phyloP scores from a whole-genome alignment of 108 stramenopile genomes.

The Aurantiochytrium sp. region DNA sequence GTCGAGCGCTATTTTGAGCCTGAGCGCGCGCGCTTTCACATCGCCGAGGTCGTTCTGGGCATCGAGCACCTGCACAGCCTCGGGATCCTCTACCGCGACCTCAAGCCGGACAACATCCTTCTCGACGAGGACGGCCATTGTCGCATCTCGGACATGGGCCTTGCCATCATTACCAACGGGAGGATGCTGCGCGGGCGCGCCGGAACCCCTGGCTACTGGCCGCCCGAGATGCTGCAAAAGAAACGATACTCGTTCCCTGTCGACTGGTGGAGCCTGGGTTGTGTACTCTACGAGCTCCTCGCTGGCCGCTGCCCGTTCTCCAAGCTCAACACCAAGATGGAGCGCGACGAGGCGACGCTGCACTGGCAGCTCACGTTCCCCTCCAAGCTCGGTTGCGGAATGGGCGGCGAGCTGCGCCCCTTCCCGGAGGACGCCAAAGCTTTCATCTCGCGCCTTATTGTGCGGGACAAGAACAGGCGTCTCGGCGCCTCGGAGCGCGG shows the following conservation, averaged over 20 bases:
- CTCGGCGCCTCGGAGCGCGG: not conserved
- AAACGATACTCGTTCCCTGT: not conserved
- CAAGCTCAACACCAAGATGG: slow-evolving; percentile 30
- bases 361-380: not conserved
- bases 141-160: slow-evolving; percentile 54
- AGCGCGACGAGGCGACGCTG: slow-evolving; percentile 22
- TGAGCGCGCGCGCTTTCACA: slow-evolving; percentile 17
- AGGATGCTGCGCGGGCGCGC: slow-evolving; percentile 19
- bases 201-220: slow-evolving; percentile 54
- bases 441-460: not conserved
- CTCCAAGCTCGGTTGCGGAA: not conserved
- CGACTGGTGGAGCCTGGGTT: slow-evolving; percentile 37
- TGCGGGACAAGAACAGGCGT: not conserved
- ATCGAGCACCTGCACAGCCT: slow-evolving; percentile 44
- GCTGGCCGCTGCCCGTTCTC: slow-evolving; percentile 28
- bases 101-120: slow-evolving; percentile 63
- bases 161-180: slow-evolving; percentile 44
- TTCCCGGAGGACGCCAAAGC: slow-evolving; percentile 14
- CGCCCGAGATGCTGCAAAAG: slow-evolving; percentile 54
- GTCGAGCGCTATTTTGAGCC: slow-evolving; percentile 20
- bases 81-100: slow-evolving; percentile 53
- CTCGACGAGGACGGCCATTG: slow-evolving; percentile 51
- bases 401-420: not conserved
- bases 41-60: slow-evolving; percentile 38
- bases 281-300: slow-evolving; percentile 33